Base-by-base conservation (phyloP, 164 flowering plant species). In the Vitis riparia region DNA sequence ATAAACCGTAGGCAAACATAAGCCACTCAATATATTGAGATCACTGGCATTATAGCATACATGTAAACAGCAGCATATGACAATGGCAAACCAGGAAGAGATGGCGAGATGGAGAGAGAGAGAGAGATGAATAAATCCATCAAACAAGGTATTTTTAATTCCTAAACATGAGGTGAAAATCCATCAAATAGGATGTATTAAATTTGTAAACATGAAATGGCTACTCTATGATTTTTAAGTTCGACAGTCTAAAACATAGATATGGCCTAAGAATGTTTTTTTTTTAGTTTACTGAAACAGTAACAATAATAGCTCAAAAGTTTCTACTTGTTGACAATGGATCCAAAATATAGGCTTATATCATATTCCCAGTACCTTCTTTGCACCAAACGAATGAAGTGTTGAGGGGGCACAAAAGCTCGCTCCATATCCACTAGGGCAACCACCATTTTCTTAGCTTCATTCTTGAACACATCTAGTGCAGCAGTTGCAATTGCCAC, bases 371-470 rank as follows among this genome's bases (percentile, higher is more conserved):
- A 67, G 52, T 89, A 92, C 99, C 98, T 78, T 79, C 98, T 86
- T 69, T 96, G 99, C 61, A 96, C 97, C 68, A 93, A 78, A 63
- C 99, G 99, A 52, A 96, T 92, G 76, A 93, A 96, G 71, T 96
- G 99, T 75, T 96, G 98, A 30, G 99, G 98, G 66, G 99, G 99
- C 69, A 96, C 98, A 85, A 92, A 96, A 59, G 93, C 99, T 51
- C 99, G 88, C 79, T 96, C 99, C 99, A 96, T 96, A 79, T 96
- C 99, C 65, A 96, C 99, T 56, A 96, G 78, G 17, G 95, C 98
- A 79, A 92, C 91, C 53, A 96, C 99, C 99, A 96, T 96, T 72
- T 89, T 94, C 74, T 91, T 96, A 6, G 99, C 97, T 74, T 96
- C 97, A 79, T 73, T 89, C 74, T 86, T 92, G 72, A 93, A 96